Percentiles rank a stretch among this genome's conserved stretches.
Conservation (phyloP, 257 asterid genomes). For the Ligustrum vulgare region DNA sequence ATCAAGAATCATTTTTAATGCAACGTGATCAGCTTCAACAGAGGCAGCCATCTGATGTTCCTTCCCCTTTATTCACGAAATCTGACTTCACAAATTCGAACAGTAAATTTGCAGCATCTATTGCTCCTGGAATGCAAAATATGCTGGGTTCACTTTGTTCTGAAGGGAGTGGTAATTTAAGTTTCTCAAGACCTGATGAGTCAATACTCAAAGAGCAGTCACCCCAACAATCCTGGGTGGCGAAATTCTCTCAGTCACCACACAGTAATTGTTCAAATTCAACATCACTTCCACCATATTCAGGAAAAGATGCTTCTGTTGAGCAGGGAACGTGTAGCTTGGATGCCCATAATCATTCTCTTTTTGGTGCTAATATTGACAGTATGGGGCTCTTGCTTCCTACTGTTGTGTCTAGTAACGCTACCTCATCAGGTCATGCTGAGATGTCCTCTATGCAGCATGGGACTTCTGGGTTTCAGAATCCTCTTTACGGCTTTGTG, state of each 20-base stretch:
- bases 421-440: conserved; percentile 55
- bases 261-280: conserved; percentile 44
- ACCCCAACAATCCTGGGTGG: conserved; percentile 66
- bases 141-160: conserved; percentile 67
- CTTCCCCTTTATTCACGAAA: conserved; percentile 70
- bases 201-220: conserved; percentile 55
- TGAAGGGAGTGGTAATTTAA: conserved; percentile 62
- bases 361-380: conserved; percentile 62
- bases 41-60: conserved; percentile 62
- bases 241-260: conserved; percentile 55
- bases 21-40: conserved; percentile 66
- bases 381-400: conserved; percentile 72
- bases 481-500: conserved; percentile 58
- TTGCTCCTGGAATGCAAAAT: conserved; percentile 61
- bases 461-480: conserved; percentile 66
- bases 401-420: conserved; percentile 59
- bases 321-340: conserved; percentile 59
- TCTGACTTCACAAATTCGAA: conserved; percentile 51
- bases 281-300: conserved; percentile 44
- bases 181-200: conserved; percentile 62
- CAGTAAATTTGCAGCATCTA: conserved; percentile 46
- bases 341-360: conserved; percentile 61
- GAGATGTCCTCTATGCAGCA: conserved; percentile 62
- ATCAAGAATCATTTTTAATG: conserved; percentile 57
- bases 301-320: conserved; percentile 59